Conservation (phyloP, 805 yeast genomes). For the Saccharomycopsis sp. region DNA sequence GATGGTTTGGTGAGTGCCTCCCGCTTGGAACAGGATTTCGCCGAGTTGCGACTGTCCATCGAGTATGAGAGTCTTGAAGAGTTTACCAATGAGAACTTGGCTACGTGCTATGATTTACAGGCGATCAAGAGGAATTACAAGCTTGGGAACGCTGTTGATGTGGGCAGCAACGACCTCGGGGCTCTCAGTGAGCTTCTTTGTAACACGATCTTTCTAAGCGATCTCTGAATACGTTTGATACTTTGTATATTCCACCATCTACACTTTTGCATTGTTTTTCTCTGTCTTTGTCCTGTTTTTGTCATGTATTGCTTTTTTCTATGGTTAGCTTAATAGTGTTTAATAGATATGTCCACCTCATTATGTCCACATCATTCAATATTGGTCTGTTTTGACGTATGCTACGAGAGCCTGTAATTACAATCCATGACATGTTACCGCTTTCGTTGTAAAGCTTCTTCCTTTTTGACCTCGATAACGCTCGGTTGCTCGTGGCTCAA, state of each 20-base stretch:
- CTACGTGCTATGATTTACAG: slow-evolving; percentile 7
- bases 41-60: background rate
- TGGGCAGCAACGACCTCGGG: background rate
- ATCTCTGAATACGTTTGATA: background rate
- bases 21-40: slow-evolving; percentile 3
- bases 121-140: slow-evolving; percentile 17
- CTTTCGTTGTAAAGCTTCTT: too few species aligned
- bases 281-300: background rate
- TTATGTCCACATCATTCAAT: too few species aligned
- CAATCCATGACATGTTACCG: too few species aligned
- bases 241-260: background rate
- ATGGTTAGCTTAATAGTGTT: background rate
- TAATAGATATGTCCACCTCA: too few species aligned
- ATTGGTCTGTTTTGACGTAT: too few species aligned
- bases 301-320: background rate
- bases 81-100: slow-evolving; percentile 3
- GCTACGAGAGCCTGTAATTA: too few species aligned
- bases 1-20: background rate
- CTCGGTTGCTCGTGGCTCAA: too few species aligned
- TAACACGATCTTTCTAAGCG: slow-evolving; percentile 9
- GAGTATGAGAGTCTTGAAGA: background rate
- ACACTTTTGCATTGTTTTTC: background rate
- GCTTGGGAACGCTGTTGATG: slow-evolving; percentile 8
- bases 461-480: too few species aligned
- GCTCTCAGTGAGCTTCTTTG: slow-evolving; percentile 10